Conservation (phyloP, 768 basidiomycete genomes). For the Thelephora ganbajun region DNA sequence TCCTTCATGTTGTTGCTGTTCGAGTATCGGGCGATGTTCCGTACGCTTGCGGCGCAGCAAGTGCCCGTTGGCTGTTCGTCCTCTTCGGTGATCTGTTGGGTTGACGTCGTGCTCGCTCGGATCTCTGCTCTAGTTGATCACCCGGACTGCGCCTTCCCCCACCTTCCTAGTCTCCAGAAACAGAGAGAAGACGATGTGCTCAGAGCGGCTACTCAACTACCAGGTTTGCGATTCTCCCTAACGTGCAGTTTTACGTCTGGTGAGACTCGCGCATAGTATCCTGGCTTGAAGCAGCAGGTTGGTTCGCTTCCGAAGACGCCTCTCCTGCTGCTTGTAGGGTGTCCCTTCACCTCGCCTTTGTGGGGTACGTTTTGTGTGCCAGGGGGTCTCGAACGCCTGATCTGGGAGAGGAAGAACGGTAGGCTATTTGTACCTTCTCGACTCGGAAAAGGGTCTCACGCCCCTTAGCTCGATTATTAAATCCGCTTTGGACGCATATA, state of each 20-base stretch:
- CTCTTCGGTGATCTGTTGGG: conserved; percentile 43
- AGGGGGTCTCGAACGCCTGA: conserved; percentile 20
- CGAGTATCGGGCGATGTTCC: conserved; percentile 35
- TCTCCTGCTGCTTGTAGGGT: conserved; percentile 53
- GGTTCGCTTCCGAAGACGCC: conserved; percentile 31
- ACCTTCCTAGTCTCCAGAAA: conserved; percentile 16
- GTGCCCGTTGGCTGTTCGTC: conserved; percentile 6
- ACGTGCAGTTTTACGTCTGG: conserved; percentile 1
- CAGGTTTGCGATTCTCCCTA: conserved; percentile 25
- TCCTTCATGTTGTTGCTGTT: conserved; percentile 30
- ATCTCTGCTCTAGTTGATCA: conserved; percentile 24
- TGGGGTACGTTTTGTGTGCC: conserved; percentile 34
- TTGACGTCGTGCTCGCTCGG: conserved; percentile 43
- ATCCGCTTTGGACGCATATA: neutral
- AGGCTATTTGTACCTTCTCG: neutral
- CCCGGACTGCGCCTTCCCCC: neutral
- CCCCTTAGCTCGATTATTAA: neutral
- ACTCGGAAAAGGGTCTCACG: neutral
- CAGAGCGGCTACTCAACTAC: conserved; percentile 53
- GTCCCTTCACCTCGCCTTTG: conserved; percentile 40
- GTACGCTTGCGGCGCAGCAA: conserved; percentile 24
- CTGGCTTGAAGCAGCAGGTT: conserved; percentile 33
- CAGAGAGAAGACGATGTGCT: conserved; percentile 38
- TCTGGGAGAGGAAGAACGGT: conserved; percentile 9
- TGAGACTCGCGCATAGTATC: conserved; percentile 24